Evolutionary conservation across 139 green algal species (phyloP).

Genomic region (Desmodesmus armatus): DNA sequence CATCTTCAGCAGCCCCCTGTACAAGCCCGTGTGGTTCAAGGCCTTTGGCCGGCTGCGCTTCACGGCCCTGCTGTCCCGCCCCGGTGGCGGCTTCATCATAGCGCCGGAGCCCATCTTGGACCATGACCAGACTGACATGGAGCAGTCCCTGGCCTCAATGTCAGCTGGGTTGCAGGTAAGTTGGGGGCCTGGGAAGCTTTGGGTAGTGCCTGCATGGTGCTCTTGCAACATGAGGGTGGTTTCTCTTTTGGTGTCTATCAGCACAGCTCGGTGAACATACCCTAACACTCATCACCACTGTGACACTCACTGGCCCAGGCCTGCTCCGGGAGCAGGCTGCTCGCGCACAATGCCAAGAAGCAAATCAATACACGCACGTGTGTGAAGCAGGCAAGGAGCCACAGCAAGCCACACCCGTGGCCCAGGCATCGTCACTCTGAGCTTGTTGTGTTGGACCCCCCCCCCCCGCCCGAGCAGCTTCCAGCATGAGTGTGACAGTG

Average conservation of each 20-base stretch:
- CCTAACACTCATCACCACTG: neutral
- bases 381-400: too few species aligned
- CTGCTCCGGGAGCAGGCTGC: too few species aligned
- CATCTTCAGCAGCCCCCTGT: constrained; percentile 44
- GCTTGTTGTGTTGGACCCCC: too few species aligned
- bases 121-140: constrained; percentile 27
- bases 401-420: too few species aligned
- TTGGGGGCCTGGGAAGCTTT: neutral
- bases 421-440: too few species aligned
- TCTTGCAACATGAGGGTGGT: neutral
- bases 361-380: too few species aligned
- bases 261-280: neutral
- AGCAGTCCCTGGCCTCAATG: constrained; percentile 12
- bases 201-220: neutral
- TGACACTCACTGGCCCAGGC: neutral
- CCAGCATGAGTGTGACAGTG: too few species aligned
- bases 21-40: constrained; percentile 47
- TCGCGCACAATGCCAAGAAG: too few species aligned
- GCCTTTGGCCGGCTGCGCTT: constrained; percentile 29
- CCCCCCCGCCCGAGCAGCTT: too few species aligned
- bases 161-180: neutral
- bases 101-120: constrained; percentile 18
- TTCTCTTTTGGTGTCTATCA: neutral
- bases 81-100: constrained; percentile 33
- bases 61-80: constrained; percentile 23